Evolutionary conservation across 2,329 filamentous ascomycete species (phyloP), one percentile per base, ranked within the genome.

Genomic region (Pseudocercospora musae): DNA sequence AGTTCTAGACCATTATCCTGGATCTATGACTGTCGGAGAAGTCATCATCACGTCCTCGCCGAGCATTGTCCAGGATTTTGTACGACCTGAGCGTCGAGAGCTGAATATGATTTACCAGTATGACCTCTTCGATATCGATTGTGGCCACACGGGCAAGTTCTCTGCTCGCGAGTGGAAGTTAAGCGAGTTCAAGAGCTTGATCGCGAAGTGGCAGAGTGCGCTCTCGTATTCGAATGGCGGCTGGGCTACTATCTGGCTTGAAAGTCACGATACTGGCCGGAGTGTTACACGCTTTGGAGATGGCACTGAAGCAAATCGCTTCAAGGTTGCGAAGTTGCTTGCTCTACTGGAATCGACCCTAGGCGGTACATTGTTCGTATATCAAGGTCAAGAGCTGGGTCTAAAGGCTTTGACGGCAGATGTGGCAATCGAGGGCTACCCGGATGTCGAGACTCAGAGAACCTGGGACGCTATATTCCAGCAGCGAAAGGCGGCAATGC

Each of bases 31-130:
- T 59, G 79, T 83, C 0, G 81, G 81, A 7, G 81, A 83, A 72
- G 81, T 82, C 27, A 68, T 68, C 18, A 79, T 78, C 78, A 29
- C 80, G 62, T 70, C 74, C 78, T 8, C 79, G 80, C 75, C 76
- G 4, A 72, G 79, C 10, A 80, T 83, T 57, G 79, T 85, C 1
- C 67, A 85, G 9, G 76, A 77, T 6, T 79, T 78, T 4, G 85
- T 89, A 1, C 79, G 79, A 3, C 80, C 79, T 33, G 49, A 63
- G 6, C 79, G 84, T 10, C 79, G 81, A 40, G 86, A 90, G 70
- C 74, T 90, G 56, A 86, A 84, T 71, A 89, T 90, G 86, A 86
- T 89, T 50, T 90, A 90, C 74, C 84, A 89, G 68, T 90, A 90
- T 71, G 87, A 90, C 58, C 77, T 85, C 15, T 79, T 84, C 66